Evolutionary conservation across 352 stramenopile species (phyloP), one percentile per base, ranked within the genome.

Genomic region (Globisporangium canariense): DNA sequence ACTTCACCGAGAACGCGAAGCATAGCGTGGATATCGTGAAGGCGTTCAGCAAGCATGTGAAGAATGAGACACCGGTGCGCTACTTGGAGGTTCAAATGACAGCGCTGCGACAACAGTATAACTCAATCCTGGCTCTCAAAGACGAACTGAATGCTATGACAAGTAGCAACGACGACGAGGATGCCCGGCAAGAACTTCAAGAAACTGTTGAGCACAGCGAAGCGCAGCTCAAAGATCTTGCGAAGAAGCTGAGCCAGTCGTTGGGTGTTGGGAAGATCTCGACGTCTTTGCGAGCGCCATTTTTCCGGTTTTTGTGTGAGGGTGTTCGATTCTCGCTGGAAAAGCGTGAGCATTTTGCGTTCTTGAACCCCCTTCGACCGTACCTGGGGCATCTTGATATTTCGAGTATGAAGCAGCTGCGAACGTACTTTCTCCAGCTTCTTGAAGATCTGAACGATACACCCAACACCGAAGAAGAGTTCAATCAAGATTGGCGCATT

Each of bases 1-100:
- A 85, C 46, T 78, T 94, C 18, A 89, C 81, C 1, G 78, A 85
- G 30, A 71, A 65, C 30, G 73, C 67, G 14, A 78, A 85, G 57
- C 47, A 77, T 25, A 81, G 68, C 18, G 67, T 90, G 28, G 81
- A 92, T 13, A 76, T 92, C 30, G 83, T 93, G 9, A 93, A 91
- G 34, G 80, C 83, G 11, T 96, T 94, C 66, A 80, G 81, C 62
- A 92, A 88, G 41, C 74, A 90, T 58, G 66, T 96, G 49, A 94
- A 93, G 55, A 68, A 72, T 16, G 77, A 95, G 40, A 81, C 85
- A 8, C 84, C 85, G 0, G 79, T 94, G 47, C 83, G 88, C 25
- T 94, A 91, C 56, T 69, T 96, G 25, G 88, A 96, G 69, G 83
- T 94, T n/a, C 88, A 96, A 67, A 96, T 96, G 86, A 89, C 79